These are phyloP conservation scores for Orbilia oligospora DNA, from an alignment of 2,329 filamentous ascomycete species.

Conservation along the genomic window DNA sequence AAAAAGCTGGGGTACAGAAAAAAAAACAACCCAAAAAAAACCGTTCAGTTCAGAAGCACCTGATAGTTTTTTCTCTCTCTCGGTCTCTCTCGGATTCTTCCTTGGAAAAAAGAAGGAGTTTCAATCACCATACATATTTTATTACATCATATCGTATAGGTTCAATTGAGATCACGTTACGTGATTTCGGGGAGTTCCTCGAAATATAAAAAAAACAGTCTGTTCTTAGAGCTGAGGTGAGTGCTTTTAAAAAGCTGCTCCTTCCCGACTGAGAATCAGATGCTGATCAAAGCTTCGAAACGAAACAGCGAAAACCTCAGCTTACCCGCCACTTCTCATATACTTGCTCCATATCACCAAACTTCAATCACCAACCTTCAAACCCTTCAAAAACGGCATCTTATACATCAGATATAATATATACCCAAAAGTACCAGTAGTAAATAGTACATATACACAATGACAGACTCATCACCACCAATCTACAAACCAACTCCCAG, in stretches of 20 bases:
- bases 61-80: constrained; percentile 8
- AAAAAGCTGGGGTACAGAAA: constrained; percentile 36
- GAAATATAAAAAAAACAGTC: background rate
- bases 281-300: background rate
- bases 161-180: constrained; percentile 25
- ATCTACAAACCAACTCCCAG: constrained; percentile 52
- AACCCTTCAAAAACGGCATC: background rate
- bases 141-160: background rate
- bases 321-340: background rate
- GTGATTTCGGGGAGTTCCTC: constrained; percentile 21
- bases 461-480: constrained; percentile 49
- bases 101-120: background rate
- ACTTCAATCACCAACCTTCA: too few relatives aligned
- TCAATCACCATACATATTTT: background rate
- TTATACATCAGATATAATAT: background rate
- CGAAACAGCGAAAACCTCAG: background rate
- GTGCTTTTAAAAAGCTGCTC: background rate
- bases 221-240: background rate
- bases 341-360: background rate
- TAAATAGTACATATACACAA: constrained; percentile 13
- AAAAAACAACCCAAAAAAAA: constrained; percentile 10
- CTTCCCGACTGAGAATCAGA: background rate
- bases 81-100: background rate
- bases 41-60: constrained; percentile 36
- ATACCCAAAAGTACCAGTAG: too few relatives aligned